Conservation (phyloP, 139 green algal genomes). For the Gonium pectorale region DNA sequence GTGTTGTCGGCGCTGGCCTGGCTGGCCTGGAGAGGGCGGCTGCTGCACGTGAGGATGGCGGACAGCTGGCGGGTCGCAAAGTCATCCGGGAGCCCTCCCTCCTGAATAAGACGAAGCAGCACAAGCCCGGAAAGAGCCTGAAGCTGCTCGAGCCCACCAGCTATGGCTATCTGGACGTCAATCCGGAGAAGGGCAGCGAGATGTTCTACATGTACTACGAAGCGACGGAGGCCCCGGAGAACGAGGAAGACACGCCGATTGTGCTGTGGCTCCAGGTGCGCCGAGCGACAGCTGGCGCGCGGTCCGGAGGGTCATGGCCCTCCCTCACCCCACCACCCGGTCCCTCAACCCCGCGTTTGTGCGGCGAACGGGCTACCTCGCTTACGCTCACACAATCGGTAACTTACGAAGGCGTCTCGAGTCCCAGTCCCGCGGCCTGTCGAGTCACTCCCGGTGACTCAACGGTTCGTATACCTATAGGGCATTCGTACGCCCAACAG, state of each 20-base stretch:
- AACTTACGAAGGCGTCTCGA: too few species aligned
- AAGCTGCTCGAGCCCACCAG: conserved; percentile 18
- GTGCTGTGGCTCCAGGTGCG: conserved; percentile 68
- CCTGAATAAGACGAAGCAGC: background rate
- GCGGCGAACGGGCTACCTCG: too few species aligned
- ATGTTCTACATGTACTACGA: conserved; percentile 71
- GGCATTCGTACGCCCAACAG: too few species aligned
- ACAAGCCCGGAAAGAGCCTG: background rate
- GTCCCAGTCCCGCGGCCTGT: too few species aligned
- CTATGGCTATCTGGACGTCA: conserved; percentile 42
- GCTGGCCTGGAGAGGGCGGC: background rate
- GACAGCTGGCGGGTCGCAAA: too few species aligned
- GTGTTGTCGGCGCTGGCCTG: too few species aligned
- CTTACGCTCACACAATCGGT: too few species aligned
- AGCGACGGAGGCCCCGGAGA: conserved; percentile 32
- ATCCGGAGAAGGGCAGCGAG: background rate
- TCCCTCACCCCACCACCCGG: too few species aligned
- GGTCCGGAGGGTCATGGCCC: background rate
- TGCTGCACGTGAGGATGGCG: background rate
- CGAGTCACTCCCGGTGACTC: too few species aligned
- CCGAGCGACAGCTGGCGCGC: background rate
- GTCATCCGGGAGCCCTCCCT: background rate
- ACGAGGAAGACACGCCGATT: conserved; percentile 45
- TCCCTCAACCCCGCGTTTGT: too few species aligned
- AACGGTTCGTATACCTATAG: too few species aligned